phyloP scores from a whole-genome alignment of 2,329 filamentous ascomycete species.

The Cercospora zeina region DNA sequence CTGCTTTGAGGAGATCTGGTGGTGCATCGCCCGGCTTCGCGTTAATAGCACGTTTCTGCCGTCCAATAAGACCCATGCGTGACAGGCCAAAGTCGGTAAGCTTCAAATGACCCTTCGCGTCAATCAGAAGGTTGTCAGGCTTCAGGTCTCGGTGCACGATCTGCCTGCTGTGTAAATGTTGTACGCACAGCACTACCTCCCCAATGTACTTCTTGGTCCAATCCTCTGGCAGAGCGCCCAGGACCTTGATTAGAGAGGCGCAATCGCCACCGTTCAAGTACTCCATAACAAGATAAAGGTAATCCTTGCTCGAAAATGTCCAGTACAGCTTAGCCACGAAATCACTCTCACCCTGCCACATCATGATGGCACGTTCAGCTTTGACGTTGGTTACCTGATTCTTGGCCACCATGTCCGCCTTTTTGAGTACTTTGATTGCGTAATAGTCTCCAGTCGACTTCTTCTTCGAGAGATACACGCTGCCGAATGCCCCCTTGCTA shows the following conservation, averaged over 20 bases:
- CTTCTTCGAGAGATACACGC: constrained; percentile 97
- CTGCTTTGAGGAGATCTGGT: constrained; percentile 88
- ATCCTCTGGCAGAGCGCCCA: constrained; percentile 89
- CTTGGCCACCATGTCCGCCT: constrained; percentile 99
- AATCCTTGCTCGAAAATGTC: constrained; percentile 99
- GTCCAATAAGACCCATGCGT: constrained; percentile 92
- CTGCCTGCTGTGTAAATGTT: constrained; percentile 88
- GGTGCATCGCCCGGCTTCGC: constrained; percentile 76
- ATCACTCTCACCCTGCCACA: constrained; percentile 99
- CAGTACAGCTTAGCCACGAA: constrained; percentile 99
- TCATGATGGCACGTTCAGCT: constrained; percentile 98
- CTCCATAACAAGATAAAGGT: constrained; percentile 98
- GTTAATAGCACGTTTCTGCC: constrained; percentile 89
- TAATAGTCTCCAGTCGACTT: constrained; percentile 98
- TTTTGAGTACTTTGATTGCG: constrained; percentile 97
- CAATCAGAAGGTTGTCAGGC: constrained; percentile 94
- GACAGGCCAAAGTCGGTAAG: constrained; percentile 97
- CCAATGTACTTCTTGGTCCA: constrained; percentile 98
- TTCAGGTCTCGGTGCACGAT: constrained; percentile 98
- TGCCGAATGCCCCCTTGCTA: constrained; percentile 97
- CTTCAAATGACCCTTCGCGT: constrained; percentile 94
- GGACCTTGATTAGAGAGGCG: constrained; percentile 90
- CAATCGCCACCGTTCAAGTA: constrained; percentile 98
- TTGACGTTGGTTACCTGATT: constrained; percentile 99
- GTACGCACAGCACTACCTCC: constrained; percentile 93